Evolutionary conservation across 176 grass and related monocot genomes (phyloP).

Genomic region (Carex myosuroides): DNA sequence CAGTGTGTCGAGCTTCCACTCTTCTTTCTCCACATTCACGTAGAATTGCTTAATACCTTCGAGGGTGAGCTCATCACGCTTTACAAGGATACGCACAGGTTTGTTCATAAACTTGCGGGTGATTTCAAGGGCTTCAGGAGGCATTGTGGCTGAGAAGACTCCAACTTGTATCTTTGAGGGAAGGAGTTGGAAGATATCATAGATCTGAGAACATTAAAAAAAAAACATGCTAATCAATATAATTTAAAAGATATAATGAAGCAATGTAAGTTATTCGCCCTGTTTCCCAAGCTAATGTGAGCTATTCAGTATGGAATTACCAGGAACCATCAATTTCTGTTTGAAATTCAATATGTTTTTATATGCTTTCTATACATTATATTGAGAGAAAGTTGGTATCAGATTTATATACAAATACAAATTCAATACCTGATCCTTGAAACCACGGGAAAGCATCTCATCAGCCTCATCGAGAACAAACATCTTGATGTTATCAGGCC

Average conservation of each 20-base stretch:
- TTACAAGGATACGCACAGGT: conserved; percentile 89
- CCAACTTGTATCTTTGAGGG: conserved; percentile 80
- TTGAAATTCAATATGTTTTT: background rate
- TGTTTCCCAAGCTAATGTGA: background rate
- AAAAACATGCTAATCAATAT: background rate
- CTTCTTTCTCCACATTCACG: conserved; percentile 86
- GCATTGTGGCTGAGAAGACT: conserved; percentile 90
- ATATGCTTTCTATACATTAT: background rate
- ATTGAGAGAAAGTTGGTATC: background rate
- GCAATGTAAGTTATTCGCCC: background rate
- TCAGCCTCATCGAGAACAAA: conserved; percentile 94
- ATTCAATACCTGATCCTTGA: conserved; percentile 72
- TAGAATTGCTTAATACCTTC: conserved; percentile 97
- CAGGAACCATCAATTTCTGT: background rate
- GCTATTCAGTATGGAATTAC: background rate
- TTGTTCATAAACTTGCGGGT: conserved; percentile 97
- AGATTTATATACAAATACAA: background rate
- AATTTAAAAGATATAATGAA: background rate
- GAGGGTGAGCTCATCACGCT: conserved; percentile 89
- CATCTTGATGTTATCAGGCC: conserved; percentile 83
- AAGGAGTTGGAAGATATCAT: conserved; percentile 91
- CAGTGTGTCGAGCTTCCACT: conserved; percentile 91
- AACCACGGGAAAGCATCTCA: conserved; percentile 97
- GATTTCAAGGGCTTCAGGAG: conserved; percentile 81
- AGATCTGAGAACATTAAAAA: conserved; percentile 46